Evolutionary conservation across 1,139 yeast genomes (phyloP).

Genomic region (Williopsis jadinii): DNA sequence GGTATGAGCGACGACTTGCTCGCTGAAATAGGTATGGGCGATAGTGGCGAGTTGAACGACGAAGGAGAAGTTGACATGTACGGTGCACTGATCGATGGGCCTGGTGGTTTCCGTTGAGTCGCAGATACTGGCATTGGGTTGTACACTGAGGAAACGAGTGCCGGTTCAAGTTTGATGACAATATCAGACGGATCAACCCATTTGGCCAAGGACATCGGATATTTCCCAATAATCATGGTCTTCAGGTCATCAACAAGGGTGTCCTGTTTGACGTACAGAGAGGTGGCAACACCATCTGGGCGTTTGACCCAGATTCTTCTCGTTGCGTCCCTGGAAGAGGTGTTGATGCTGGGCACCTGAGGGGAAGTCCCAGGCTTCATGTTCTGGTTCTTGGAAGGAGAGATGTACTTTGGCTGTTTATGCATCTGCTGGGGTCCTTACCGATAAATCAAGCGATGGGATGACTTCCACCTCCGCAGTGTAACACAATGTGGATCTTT

Average conservation of each 20-base stretch:
- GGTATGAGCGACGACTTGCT: constrained; percentile 16
- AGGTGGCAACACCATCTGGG: constrained; percentile 57
- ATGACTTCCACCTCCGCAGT: no score
- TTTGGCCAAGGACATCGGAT: constrained; percentile 61
- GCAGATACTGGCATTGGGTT: constrained; percentile 9
- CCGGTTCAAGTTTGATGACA: constrained; percentile 33
- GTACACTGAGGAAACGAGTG: constrained; percentile 1
- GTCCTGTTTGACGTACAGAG: constrained; percentile 44
- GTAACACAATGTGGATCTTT: background rate
- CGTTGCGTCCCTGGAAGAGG: constrained; percentile 5
- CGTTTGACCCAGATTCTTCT: constrained; percentile 60
- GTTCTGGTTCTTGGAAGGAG: constrained; percentile 5
- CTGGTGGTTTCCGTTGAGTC: constrained; percentile 3
- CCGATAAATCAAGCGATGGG: no score
- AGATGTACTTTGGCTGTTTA: constrained; percentile 5
- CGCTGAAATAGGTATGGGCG: constrained; percentile 26
- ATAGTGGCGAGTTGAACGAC: constrained; percentile 20
- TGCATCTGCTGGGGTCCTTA: no score
- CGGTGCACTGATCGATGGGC: background rate
- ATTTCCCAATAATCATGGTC: constrained; percentile 48
- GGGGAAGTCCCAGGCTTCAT: background rate
- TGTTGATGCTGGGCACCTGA: constrained; percentile 7
- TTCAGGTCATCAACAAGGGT: constrained; percentile 75
- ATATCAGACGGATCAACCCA: constrained; percentile 67
- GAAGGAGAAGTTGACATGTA: constrained; percentile 5